These are phyloP conservation scores for Aspergillus tamarii DNA, from an alignment of 2,329 filamentous ascomycete genomes.

Conservation along the genomic window DNA sequence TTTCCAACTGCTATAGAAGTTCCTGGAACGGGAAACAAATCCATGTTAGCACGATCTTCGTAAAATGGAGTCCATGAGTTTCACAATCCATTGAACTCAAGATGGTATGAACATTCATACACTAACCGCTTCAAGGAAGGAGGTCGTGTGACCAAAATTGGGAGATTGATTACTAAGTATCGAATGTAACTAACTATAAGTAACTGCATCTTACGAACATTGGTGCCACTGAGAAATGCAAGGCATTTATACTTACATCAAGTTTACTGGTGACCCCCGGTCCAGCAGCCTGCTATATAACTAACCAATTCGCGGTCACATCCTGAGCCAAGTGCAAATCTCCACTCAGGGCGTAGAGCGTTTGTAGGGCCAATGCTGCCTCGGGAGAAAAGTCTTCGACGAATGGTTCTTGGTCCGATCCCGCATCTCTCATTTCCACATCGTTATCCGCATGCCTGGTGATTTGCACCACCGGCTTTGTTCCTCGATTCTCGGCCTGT, in stretches of 20 bases:
- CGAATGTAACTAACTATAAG: too few species aligned
- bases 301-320: slow-evolving; percentile 64
- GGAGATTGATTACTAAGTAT: background rate
- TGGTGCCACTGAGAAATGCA: background rate
- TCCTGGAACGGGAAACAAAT: background rate
- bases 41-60: background rate
- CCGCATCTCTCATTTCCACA: slow-evolving; percentile 27
- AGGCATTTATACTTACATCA: background rate
- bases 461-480: slow-evolving; percentile 16
- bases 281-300: slow-evolving; percentile 35
- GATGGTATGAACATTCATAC: too few species aligned
- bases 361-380: slow-evolving; percentile 74
- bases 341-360: slow-evolving; percentile 66
- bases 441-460: slow-evolving; percentile 49
- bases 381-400: slow-evolving; percentile 67
- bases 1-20: background rate
- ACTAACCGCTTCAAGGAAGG: background rate
- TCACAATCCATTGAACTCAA: background rate
- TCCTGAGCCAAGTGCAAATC: slow-evolving; percentile 63
- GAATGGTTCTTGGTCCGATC: slow-evolving; percentile 21
- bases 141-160: background rate
- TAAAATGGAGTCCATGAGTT: background rate
- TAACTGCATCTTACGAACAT: too few species aligned
- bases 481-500: slow-evolving; percentile 32
- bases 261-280: background rate